phyloP scores from a whole-genome alignment of 1,284 basidiomycete species.

The Ustilago tritici region DNA sequence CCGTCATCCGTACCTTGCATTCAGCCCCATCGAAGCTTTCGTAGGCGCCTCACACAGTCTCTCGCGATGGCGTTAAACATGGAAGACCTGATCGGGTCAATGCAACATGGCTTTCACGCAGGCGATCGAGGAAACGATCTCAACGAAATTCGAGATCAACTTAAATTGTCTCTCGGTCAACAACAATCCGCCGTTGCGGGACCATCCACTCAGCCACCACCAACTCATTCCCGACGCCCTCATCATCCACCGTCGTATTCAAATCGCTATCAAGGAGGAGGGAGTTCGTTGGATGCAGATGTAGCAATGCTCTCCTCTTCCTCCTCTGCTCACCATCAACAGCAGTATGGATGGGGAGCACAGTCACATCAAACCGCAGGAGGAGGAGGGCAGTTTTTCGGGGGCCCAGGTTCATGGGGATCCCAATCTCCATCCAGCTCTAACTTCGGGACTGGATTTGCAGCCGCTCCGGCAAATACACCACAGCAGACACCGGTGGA shows the following conservation, averaged over 20 bases:
- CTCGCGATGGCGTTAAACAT: conserved; percentile 59
- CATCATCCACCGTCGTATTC: background rate
- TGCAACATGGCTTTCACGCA: conserved; percentile 59
- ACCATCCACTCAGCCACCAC: conserved; percentile 1
- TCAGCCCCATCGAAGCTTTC: background rate
- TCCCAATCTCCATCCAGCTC: conserved; percentile 20
- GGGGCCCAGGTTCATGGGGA: conserved; percentile 33
- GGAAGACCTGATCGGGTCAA: conserved; percentile 63
- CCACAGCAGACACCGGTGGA: conserved; percentile 58
- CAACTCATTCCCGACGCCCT: background rate
- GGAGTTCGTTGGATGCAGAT: conserved; percentile 42
- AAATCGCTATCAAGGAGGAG: background rate
- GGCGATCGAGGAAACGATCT: conserved; percentile 59
- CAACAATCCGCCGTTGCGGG: background rate
- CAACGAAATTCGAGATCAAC: conserved; percentile 55
- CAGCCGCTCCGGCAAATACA: conserved; percentile 53
- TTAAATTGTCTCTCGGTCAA: conserved; percentile 45
- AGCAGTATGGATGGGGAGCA: conserved; percentile 3
- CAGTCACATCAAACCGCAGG: conserved; percentile 1
- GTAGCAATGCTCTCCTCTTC: conserved; percentile 49
- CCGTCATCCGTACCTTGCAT: too few species aligned
- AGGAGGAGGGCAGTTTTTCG: conserved; percentile 18
- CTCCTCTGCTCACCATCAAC: background rate
- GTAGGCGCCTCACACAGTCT: background rate
- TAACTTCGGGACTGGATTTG: conserved; percentile 16